Base-by-base conservation (phyloP, 768 basidiomycete species). In the Harrya chromipes region DNA sequence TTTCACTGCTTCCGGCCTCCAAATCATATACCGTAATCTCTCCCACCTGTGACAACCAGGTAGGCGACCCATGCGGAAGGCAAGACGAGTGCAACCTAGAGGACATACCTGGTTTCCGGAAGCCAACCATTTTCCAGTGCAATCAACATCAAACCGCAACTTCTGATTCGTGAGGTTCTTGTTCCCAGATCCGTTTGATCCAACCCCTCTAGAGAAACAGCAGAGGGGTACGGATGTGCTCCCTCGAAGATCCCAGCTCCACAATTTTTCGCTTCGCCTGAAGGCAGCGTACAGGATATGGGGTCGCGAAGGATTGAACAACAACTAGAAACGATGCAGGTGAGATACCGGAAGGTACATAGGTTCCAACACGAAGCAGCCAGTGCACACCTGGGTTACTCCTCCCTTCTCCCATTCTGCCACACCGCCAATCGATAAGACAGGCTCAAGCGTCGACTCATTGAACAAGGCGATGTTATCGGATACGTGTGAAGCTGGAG, bases 281-380 rank as follows among this genome's bases (percentile, higher is more conserved):
- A 90, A 94, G 0, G 89, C 77, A 0, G 87, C 86, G 53, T 89
- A 95, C 23, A 97, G 65, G 1, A 89, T 68, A 50, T 89, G 79
- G 0, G 90, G 86, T 37, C 72, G 69, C 17, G 70, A 69, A 0
- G 90, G 89, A 59, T 94, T 87, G 69, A 94, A 97, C 51, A 79
- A 76, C 35, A 93, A 67, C 90, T 90, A 51, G 5, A 7, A 38
- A 29, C 14, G 43, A 17, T 34, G 14, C 4, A 12, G 21, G 10
- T 11, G 26, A 16, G 21, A 42, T 7, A 26, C 11, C 16, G 16
- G 8, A 21, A 19, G 20, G 24, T 9, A 17, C 40, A 4, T 5
- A 35, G 29, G 17, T 16, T 12, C 24, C 14, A 6, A 39, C 11
- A 13, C 40, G 40, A 48, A 38, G 11, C 10, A 12, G 11, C 6